A percentile compares a stretch with the other conserved stretches of the same genome.
Evolutionary conservation across 2,329 filamentous ascomycete genomes (phyloP).

Genomic region (Zarea fungicola): DNA sequence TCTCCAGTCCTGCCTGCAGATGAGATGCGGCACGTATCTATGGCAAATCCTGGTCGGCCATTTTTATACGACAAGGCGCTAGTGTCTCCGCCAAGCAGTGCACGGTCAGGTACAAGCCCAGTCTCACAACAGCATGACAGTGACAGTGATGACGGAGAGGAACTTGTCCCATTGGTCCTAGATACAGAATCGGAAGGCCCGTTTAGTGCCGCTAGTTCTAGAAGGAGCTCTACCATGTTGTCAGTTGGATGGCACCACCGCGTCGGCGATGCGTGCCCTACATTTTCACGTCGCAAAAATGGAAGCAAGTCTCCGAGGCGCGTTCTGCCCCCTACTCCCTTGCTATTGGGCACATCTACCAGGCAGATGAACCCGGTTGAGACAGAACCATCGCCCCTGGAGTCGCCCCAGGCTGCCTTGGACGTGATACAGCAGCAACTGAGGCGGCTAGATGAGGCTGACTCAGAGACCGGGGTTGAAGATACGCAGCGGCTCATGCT

Average conservation of each 20-base stretch:
- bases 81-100: conserved; percentile 2
- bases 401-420: conserved; percentile 46
- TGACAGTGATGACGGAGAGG: conserved; percentile 14
- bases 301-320: conserved; percentile 39
- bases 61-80: background rate
- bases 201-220: conserved; percentile 1
- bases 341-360: conserved; percentile 41
- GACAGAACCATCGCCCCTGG: conserved; percentile 47
- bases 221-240: conserved; percentile 10
- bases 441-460: conserved; percentile 40
- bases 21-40: conserved; percentile 18
- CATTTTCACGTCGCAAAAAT: conserved; percentile 51
- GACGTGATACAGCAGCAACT: conserved; percentile 49
- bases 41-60: background rate
- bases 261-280: conserved; percentile 53
- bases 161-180: conserved; percentile 41
- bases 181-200: conserved; percentile 26
- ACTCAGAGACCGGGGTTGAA: conserved; percentile 30
- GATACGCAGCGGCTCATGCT: conserved; percentile 42
- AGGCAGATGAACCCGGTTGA: conserved; percentile 41
- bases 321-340: conserved; percentile 51
- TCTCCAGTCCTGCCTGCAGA: conserved; percentile 45
- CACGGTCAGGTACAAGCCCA: background rate
- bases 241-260: conserved; percentile 46
- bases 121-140: background rate